These are phyloP conservation scores for Colletotrichum destructivum DNA, from an alignment of 2,329 filamentous ascomycete species.

Conservation along the genomic window DNA sequence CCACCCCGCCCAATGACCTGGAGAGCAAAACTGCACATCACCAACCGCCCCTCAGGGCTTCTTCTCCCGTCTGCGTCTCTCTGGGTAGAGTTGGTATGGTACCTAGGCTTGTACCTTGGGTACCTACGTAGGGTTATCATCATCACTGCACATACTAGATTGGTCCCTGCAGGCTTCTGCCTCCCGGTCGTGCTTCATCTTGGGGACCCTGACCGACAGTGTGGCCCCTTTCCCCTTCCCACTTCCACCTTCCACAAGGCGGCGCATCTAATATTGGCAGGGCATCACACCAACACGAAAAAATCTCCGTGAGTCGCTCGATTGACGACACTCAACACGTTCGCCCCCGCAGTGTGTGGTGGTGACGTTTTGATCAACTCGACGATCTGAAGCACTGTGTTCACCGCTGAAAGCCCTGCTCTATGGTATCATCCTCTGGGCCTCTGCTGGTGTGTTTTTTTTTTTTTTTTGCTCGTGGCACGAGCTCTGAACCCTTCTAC, in stretches of 20 bases:
- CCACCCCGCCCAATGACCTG: background rate
- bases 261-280: slow-evolving; percentile 10
- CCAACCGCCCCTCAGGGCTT: background rate
- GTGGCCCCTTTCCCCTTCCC: background rate
- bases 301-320: slow-evolving; percentile 32
- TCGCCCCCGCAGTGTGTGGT: background rate
- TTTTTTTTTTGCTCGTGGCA: background rate
- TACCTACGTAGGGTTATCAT: no score
- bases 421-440: background rate
- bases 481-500: background rate
- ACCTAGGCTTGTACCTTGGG: no score
- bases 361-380: background rate
- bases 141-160: background rate
- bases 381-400: background rate
- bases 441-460: background rate
- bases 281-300: slow-evolving; percentile 11
- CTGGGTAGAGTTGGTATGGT: no score
- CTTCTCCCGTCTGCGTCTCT: slow-evolving; percentile 9
- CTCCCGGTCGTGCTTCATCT: slow-evolving; percentile 6
- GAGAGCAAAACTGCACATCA: background rate
- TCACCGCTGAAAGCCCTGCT: slow-evolving; percentile 1
- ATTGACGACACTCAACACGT: slow-evolving; percentile 25
- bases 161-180: slow-evolving; percentile 19
- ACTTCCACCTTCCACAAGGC: background rate
- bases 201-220: background rate